A percentile compares a stretch with the other conserved stretches of the same genome.
Conservation (phyloP, 1,284 basidiomycete genomes). For the Papiliotrema nemorosa region DNA sequence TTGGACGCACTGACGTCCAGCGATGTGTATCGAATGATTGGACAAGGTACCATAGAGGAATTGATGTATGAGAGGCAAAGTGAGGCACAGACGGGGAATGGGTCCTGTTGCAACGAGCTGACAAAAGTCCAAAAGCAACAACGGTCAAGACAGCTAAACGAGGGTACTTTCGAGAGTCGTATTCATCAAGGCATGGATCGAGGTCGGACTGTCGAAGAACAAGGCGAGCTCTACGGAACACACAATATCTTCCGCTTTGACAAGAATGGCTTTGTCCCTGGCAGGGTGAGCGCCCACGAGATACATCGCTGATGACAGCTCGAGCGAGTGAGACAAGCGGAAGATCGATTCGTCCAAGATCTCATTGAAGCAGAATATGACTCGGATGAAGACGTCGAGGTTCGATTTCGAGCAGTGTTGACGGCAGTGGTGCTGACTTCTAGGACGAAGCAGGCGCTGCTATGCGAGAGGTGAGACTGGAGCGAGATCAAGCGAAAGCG, state of each 20-base stretch:
- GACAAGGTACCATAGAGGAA: constrained; percentile 54
- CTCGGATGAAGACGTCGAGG: constrained; percentile 13
- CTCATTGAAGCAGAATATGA: constrained; percentile 28
- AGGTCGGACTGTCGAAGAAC: constrained; percentile 20
- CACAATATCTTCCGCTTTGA: constrained; percentile 48
- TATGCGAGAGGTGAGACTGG: constrained; percentile 19
- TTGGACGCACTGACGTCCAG: constrained; percentile 13
- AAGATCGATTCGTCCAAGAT: constrained; percentile 32
- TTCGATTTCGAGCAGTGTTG: neutral
- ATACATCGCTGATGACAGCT: constrained; percentile 22
- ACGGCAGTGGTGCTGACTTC: neutral
- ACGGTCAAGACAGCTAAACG: constrained; percentile 40
- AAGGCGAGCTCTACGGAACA: constrained; percentile 45
- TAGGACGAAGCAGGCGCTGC: constrained; percentile 21
- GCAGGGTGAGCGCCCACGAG: constrained; percentile 20
- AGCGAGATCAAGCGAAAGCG: constrained; percentile 11
- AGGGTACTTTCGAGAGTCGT: constrained; percentile 44
- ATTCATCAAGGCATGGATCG: constrained; percentile 41
- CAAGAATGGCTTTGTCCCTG: constrained; percentile 36
- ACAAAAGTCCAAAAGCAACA: constrained; percentile 44
- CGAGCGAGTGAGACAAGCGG: constrained; percentile 27
- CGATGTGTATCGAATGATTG: constrained; percentile 55
- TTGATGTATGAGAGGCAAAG: constrained; percentile 50
- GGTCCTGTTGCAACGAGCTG: too few species aligned
- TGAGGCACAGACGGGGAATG: constrained; percentile 12